Evolutionary conservation across 345 rosid species (phyloP).

Genomic region (Populus simonii): DNA sequence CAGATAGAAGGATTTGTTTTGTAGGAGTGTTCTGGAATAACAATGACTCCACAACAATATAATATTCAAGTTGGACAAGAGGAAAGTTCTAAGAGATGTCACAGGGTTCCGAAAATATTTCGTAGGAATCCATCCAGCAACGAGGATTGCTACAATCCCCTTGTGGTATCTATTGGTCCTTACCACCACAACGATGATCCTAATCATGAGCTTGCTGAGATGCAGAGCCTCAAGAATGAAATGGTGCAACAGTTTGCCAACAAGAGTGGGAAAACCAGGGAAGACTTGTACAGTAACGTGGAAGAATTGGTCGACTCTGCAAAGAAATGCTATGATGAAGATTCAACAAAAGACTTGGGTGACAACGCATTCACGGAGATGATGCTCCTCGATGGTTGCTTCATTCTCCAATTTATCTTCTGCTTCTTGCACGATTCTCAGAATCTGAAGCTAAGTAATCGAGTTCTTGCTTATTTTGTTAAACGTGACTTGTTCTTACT

Average conservation of each 20-base stretch:
- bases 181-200: background rate
- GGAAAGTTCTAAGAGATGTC: too few relatives aligned
- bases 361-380: background rate
- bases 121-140: background rate
- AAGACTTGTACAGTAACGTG: too few relatives aligned
- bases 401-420: background rate
- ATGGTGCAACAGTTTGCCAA: background rate
- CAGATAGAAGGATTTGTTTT: too few relatives aligned
- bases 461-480: background rate
- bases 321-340: background rate
- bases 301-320: background rate
- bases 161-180: background rate
- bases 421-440: too few relatives aligned
- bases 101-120: background rate
- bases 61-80: too few relatives aligned
- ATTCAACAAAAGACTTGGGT: background rate
- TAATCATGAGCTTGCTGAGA: background rate
- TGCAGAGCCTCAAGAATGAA: background rate
- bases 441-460: background rate
- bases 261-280: background rate
- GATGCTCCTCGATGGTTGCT: background rate
- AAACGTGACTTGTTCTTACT: conserved; percentile 25
- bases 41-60: too few relatives aligned
- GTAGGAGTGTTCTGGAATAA: too few relatives aligned
- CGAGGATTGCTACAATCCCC: background rate